Evolutionary conservation across 1,284 basidiomycete species (phyloP).

Genomic region (Leccinum fuscescens): DNA sequence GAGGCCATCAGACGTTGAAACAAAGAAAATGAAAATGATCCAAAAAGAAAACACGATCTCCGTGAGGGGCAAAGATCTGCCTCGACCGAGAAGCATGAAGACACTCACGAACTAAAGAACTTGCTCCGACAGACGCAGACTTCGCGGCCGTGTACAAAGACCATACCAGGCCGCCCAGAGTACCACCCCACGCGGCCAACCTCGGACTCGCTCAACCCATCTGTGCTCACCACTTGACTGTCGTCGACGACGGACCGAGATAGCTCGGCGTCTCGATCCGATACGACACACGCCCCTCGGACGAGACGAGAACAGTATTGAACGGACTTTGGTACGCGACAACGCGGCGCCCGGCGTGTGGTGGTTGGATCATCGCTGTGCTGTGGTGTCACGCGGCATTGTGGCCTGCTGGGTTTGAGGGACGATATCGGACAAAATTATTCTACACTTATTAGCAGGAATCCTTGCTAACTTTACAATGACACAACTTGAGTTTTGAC

Average conservation of each 20-base stretch:
- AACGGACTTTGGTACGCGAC: conserved; percentile 17
- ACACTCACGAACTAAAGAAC: conserved; percentile 33
- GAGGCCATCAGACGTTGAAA: background rate
- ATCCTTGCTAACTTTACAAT: too few species aligned
- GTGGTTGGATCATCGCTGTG: too few species aligned
- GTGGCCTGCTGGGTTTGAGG: too few species aligned
- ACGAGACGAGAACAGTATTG: conserved; percentile 30
- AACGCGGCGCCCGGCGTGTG: too few species aligned
- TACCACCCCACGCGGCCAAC: conserved; percentile 31
- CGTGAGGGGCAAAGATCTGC: background rate
- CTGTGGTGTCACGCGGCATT: too few species aligned
- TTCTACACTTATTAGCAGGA: background rate
- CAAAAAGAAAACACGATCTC: background rate
- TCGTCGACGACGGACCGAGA: conserved; percentile 16
- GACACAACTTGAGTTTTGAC: too few species aligned
- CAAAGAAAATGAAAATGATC: background rate
- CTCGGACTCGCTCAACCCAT: conserved; percentile 27
- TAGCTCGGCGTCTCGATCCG: conserved; percentile 31
- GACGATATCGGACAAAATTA: too few species aligned
- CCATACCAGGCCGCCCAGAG: conserved; percentile 26
- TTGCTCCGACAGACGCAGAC: conserved; percentile 25
- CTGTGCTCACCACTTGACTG: conserved; percentile 25
- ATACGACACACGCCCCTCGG: conserved; percentile 30
- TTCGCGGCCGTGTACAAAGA: conserved; percentile 31
- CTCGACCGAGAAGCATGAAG: background rate